Evolutionary conservation across 192 early-diverging fungal species (phyloP), one percentile per base, ranked within the genome.

Genomic region (Coemansia sp.): DNA sequence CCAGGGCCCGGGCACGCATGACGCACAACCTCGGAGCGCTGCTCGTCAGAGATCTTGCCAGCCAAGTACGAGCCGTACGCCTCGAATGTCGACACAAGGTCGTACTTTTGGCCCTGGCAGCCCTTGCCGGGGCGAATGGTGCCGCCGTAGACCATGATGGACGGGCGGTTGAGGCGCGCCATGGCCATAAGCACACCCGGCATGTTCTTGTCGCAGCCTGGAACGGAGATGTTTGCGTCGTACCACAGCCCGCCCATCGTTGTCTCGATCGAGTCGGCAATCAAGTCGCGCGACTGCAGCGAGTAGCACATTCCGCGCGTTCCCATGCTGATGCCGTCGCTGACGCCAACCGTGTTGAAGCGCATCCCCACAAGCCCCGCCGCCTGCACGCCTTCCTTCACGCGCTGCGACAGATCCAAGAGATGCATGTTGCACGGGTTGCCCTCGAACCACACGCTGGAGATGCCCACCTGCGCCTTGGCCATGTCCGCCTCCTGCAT

Each of bases 391-490:
- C 95, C 96, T 67, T 93, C 86, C 73, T 99, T 99, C 62, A 99
- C 95, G 59, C 90, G 83, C 19, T 52, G 85, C 9, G 95, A 85
- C 15, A 99, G 85, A 69, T 96, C 92, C 57, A 90, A 76, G 40
- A 99, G 85, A 64, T 99, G 97, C 97, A 99, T 99, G 81, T 99
- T 99, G 85, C 97, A 99, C 10, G 97, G 95, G 82, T 99, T 99
- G 63, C 97, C 97, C 74, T 99, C 97, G 72, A 94, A 97, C 94
- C 95, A 95, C 83, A 99, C 95, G 80, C 89, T 91, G 9, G 93
- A 87, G 69, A 99, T 99, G 36, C 97, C 97, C 33, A 99, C 93
- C 83, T 97, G 95, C 19, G 94, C 87, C 74, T 92, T 89, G 63
- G 73, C 75, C 85, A 99, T 86, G 61, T 96, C 91, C 5, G 78